These are phyloP conservation scores for Cladophialophora exuberans DNA, from an alignment of 2,329 filamentous ascomycete species.

Conservation along the genomic window DNA sequence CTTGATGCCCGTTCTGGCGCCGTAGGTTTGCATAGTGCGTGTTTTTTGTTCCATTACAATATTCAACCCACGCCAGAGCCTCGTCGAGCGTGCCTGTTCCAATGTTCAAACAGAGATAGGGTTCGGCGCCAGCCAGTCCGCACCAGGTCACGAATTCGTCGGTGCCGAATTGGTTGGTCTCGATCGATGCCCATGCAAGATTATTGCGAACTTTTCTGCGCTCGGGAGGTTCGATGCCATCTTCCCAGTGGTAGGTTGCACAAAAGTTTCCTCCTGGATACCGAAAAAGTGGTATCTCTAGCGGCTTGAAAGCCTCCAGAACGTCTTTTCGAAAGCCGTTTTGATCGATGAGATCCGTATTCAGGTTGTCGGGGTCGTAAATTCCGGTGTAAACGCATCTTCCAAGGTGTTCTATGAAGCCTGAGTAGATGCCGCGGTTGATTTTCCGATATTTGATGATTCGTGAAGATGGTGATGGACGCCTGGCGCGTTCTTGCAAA, in stretches of 20 bases:
- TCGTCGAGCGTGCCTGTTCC: constrained; percentile 66
- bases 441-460: no score
- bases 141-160: constrained; percentile 88
- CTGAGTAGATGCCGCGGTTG: constrained; percentile 79
- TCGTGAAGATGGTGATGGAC: no score
- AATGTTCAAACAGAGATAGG: constrained; percentile 80
- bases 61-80: constrained; percentile 72
- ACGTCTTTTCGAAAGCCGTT: constrained; percentile 81
- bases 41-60: constrained; percentile 78
- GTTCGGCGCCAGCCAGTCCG: constrained; percentile 71
- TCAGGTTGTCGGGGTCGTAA: constrained; percentile 72
- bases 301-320: constrained; percentile 70
- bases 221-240: constrained; percentile 77
- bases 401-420: constrained; percentile 90
- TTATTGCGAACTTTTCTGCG: constrained; percentile 70
- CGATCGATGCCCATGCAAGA: constrained; percentile 72
- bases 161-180: constrained; percentile 79
- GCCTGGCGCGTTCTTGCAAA: no score
- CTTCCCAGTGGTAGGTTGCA: constrained; percentile 83
- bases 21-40: constrained; percentile 83
- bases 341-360: constrained; percentile 63
- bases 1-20: constrained; percentile 71
- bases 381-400: constrained; percentile 86
- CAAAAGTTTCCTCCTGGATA: constrained; percentile 86
- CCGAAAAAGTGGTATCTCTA: constrained; percentile 69